phyloP scores from a whole-genome alignment of 1,284 basidiomycete genomes.

The Cutaneotrichosporon sp. region DNA sequence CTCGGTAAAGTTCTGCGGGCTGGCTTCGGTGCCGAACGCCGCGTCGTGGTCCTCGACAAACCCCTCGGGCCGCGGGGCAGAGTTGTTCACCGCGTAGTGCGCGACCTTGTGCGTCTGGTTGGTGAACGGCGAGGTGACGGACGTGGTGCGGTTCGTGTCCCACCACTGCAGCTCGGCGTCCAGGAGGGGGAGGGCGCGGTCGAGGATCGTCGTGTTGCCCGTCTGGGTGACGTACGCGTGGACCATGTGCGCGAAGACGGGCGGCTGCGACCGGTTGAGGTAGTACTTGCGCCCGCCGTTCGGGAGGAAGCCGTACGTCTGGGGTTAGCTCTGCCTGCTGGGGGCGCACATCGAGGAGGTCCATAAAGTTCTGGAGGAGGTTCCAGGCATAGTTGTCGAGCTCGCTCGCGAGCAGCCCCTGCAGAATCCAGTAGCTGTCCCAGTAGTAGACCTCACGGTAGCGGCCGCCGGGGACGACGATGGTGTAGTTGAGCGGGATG shows the following conservation, averaged over 20 bases:
- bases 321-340: not conserved
- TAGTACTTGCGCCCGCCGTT: constrained; percentile 73
- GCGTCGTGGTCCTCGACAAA: constrained; percentile 70
- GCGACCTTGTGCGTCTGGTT: constrained; percentile 65
- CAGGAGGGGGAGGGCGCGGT: constrained; percentile 64
- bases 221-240: constrained; percentile 63
- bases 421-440: constrained; percentile 72
- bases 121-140: constrained; percentile 73
- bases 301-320: constrained; percentile 74
- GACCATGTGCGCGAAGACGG: constrained; percentile 80
- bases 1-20: constrained; percentile 61
- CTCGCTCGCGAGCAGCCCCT: constrained; percentile 77
- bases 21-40: constrained; percentile 62
- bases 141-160: constrained; percentile 70
- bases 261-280: constrained; percentile 85
- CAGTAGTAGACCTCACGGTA: constrained; percentile 60
- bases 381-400: constrained; percentile 71
- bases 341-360: constrained; percentile 64
- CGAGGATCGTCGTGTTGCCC: constrained; percentile 65
- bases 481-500: constrained; percentile 85
- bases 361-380: constrained; percentile 89
- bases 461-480: constrained; percentile 81
- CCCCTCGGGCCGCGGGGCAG: constrained; percentile 81
- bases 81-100: constrained; percentile 73
- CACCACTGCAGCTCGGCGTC: constrained; percentile 79